Evolutionary conservation across 176 grass and related monocot species (phyloP).

Genomic region (Oryza meyeriana): DNA sequence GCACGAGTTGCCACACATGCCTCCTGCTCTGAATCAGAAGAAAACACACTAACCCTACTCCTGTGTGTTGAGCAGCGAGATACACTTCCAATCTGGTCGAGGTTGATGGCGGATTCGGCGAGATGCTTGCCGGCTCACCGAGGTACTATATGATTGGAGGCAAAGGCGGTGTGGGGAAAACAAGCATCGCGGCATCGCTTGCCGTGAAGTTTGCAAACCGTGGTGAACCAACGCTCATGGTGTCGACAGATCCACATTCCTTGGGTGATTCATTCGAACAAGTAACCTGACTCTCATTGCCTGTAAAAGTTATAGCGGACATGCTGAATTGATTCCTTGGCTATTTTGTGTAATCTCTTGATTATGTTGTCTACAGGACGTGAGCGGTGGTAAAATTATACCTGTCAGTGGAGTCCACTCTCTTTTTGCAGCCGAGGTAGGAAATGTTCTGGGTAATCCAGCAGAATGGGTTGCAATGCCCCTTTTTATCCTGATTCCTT

Average conservation of each 20-base stretch:
- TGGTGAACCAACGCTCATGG: constrained; percentile 45
- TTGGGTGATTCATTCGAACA: constrained; percentile 47
- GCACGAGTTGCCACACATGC: too few relatives aligned
- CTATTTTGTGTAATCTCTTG: constrained; percentile 17
- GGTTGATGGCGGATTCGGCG: constrained; percentile 24
- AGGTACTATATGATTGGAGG: constrained; percentile 45
- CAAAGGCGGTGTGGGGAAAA: constrained; percentile 56
- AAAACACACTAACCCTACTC: not conserved
- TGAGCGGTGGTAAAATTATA: not conserved
- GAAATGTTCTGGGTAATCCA: not conserved
- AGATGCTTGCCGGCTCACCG: constrained; percentile 26
- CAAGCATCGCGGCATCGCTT: constrained; percentile 41
- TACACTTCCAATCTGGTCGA: constrained; percentile 26
- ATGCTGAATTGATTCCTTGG: not conserved
- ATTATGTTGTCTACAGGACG: constrained; percentile 10
- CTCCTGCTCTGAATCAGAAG: not conserved
- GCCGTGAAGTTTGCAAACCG: constrained; percentile 40
- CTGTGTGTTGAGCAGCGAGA: constrained; percentile 18
- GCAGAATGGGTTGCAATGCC: not conserved
- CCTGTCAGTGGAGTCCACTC: constrained; percentile 34
- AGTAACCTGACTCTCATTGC: constrained; percentile 12
- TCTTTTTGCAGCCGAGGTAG: constrained; percentile 37
- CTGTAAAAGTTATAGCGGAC: not conserved
- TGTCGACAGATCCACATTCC: constrained; percentile 31
- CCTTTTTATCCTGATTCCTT: not conserved